These are phyloP conservation scores for Paramecium bursaria DNA, from an alignment of 73 alveolate species.

Conservation along the genomic window DNA sequence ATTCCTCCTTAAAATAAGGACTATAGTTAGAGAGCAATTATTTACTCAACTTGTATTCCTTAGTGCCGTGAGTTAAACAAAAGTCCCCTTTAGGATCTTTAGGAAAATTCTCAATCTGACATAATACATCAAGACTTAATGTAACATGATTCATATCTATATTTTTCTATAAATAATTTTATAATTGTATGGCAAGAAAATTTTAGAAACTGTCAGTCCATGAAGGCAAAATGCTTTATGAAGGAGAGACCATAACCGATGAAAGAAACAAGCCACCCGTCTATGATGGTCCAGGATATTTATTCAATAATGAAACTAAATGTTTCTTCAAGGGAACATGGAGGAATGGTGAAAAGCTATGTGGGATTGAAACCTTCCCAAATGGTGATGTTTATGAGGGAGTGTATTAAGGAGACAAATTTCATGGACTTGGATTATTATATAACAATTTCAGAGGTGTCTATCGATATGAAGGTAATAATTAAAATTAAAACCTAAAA, in stretches of 20 bases:
- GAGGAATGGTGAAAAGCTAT: slow-evolving; percentile 24
- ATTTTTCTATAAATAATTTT: no score
- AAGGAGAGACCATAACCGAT: slow-evolving; percentile 41
- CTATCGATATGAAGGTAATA: slow-evolving; percentile 58
- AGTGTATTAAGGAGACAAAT: slow-evolving; percentile 33
- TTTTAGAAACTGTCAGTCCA: no score
- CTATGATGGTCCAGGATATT: slow-evolving; percentile 62
- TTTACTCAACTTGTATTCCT: no score
- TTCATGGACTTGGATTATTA: slow-evolving; percentile 61
- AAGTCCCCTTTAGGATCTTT: no score
- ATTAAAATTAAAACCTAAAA: background rate
- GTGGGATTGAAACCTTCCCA: slow-evolving; percentile 68
- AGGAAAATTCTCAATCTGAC: no score
- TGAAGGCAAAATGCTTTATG: background rate
- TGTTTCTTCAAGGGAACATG: slow-evolving; percentile 66
- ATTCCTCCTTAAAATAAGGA: no score
- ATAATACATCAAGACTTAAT: no score
- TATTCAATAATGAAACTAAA: slow-evolving; percentile 52
- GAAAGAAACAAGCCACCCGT: background rate
- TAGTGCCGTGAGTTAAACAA: no score
- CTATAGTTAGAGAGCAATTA: no score
- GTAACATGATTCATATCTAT: no score
- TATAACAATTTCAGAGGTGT: slow-evolving; percentile 13
- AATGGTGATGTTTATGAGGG: slow-evolving; percentile 71
- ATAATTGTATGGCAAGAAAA: no score